These are phyloP conservation scores for Debaryomyces subglobosus DNA, from an alignment of 1,139 yeast genomes.

Conservation along the genomic window DNA sequence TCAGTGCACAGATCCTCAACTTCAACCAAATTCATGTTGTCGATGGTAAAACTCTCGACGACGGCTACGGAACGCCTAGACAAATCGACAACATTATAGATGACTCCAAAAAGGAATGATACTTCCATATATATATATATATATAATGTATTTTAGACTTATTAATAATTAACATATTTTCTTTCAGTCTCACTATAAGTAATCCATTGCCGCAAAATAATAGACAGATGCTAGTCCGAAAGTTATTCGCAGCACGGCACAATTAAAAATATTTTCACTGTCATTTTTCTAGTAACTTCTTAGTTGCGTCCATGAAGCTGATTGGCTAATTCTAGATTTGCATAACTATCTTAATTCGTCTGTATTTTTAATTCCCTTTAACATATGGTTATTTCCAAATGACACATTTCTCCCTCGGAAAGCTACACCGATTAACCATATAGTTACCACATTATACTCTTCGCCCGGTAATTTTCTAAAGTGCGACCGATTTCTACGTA, in stretches of 20 bases:
- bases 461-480: not conserved
- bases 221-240: no score
- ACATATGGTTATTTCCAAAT: not conserved
- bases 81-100: slow-evolving; percentile 26
- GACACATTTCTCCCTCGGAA: not conserved
- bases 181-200: no score
- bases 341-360: not conserved
- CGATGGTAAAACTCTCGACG: slow-evolving; percentile 32
- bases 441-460: not conserved
- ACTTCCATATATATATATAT: not conserved
- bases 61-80: slow-evolving; percentile 26
- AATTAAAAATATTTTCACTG: no score
- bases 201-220: no score
- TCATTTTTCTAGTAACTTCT: not conserved
- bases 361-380: not conserved
- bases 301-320: not conserved
- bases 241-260: no score
- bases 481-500: not conserved
- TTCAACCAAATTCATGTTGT: slow-evolving; percentile 24
- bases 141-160: not conserved
- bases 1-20: slow-evolving; percentile 40
- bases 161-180: not conserved
- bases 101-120: slow-evolving; percentile 14
- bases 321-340: not conserved
- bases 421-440: not conserved